phyloP scores from a whole-genome alignment of 2,329 filamentous ascomycete genomes.

The Monosporascus sp. region DNA sequence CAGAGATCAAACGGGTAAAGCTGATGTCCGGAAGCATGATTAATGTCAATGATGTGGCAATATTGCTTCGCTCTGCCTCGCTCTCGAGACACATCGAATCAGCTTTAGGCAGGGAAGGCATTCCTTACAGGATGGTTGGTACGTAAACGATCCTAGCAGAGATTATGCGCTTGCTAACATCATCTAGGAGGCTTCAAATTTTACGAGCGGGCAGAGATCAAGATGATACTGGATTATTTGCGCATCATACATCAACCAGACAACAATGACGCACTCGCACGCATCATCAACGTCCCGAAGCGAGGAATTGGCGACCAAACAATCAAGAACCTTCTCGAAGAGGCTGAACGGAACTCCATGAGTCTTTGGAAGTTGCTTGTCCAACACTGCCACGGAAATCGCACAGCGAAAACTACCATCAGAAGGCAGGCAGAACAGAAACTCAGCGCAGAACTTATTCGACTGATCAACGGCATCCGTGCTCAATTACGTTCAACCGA shows the following conservation, averaged over 20 bases:
- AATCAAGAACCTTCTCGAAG: slow-evolving; percentile 66
- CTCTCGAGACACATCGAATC: slow-evolving; percentile 84
- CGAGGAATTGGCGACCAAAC: slow-evolving; percentile 78
- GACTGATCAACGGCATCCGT: slow-evolving; percentile 34
- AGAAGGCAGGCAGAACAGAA: slow-evolving; percentile 47
- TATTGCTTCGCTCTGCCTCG: slow-evolving; percentile 78
- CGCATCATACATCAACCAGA: slow-evolving; percentile 77
- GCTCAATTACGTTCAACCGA: slow-evolving; percentile 24
- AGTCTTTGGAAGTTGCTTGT: slow-evolving; percentile 72
- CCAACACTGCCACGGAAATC: slow-evolving; percentile 47
- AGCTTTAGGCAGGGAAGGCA: slow-evolving; percentile 70
- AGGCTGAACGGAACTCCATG: slow-evolving; percentile 65
- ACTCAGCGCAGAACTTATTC: slow-evolving; percentile 45
- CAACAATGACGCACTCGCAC: slow-evolving; percentile 79
- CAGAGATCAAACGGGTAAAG: slow-evolving; percentile 69
- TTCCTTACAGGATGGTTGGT: slow-evolving; percentile 89
- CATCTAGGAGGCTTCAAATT: slow-evolving; percentile 68
- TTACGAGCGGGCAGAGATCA: slow-evolving; percentile 87
- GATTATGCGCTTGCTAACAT: slow-evolving; percentile 4
- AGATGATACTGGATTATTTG: slow-evolving; percentile 81
- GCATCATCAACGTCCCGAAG: slow-evolving; percentile 79
- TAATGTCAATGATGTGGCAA: slow-evolving; percentile 71
- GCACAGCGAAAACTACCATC: slow-evolving; percentile 43
- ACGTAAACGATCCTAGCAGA: slow-evolving; percentile 15
- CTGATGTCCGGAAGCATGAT: slow-evolving; percentile 70